Evolutionary conservation across 1,284 basidiomycete species (phyloP).

Genomic region (Heimioporus retisporus): DNA sequence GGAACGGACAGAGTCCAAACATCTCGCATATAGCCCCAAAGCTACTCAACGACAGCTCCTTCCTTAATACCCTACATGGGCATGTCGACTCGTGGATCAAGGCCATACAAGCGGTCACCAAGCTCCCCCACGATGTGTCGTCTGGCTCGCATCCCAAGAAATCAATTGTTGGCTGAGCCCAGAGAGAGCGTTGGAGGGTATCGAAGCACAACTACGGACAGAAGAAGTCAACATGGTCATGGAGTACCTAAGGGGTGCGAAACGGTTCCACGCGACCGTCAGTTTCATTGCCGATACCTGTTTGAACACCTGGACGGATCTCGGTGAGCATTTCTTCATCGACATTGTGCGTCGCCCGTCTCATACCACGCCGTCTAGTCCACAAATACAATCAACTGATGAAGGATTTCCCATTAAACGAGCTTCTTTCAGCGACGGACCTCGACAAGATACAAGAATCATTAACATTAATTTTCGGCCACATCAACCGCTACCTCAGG

Average conservation of each 20-base stretch:
- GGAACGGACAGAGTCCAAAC: slow-evolving; percentile 69
- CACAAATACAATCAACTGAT: slow-evolving; percentile 99
- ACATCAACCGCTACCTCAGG: slow-evolving; percentile 96
- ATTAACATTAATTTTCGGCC: slow-evolving; percentile 89
- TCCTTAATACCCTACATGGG: slow-evolving; percentile 94
- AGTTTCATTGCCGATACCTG: slow-evolving; percentile 99
- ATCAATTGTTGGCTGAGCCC: slow-evolving; percentile 99
- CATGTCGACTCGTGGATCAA: slow-evolving; percentile 99
- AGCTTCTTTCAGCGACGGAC: slow-evolving; percentile 96
- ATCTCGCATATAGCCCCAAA: slow-evolving; percentile 83
- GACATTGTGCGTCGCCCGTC: slow-evolving; percentile 5
- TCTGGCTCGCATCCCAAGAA: slow-evolving; percentile 97
- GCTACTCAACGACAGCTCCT: slow-evolving; percentile 87
- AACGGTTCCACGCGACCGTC: slow-evolving; percentile 97
- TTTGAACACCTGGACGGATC: slow-evolving; percentile 91
- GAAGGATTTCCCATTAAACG: slow-evolving; percentile 99
- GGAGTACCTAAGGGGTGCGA: slow-evolving; percentile 96
- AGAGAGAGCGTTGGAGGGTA: slow-evolving; percentile 93
- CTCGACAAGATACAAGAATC: slow-evolving; percentile 95
- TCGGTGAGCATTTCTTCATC: slow-evolving; percentile 60
- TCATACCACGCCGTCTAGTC: slow-evolving; percentile 68
- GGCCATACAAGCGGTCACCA: slow-evolving; percentile 97
- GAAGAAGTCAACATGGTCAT: slow-evolving; percentile 96
- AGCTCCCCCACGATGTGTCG: slow-evolving; percentile 92
- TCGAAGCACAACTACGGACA: slow-evolving; percentile 92